phyloP scores from a whole-genome alignment of 768 basidiomycete genomes.

The Pulveroboletus ravenelii region DNA sequence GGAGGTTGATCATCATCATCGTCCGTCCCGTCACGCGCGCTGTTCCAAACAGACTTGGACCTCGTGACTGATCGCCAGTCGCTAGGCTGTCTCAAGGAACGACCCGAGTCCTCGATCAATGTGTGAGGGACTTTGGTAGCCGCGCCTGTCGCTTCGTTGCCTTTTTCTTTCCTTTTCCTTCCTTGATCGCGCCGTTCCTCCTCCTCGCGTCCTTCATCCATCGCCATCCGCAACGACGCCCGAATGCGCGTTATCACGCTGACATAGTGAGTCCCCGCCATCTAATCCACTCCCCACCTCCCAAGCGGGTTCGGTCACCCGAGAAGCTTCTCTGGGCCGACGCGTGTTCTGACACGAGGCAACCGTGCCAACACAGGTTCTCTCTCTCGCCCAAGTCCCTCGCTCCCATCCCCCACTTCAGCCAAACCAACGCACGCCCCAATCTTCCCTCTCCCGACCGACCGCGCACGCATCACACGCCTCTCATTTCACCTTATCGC shows the following conservation, averaged over 20 bases:
- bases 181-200: too few species aligned
- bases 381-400: conserved; percentile 5
- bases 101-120: too few species aligned
- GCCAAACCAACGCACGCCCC: conserved; percentile 10
- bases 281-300: too few species aligned
- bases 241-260: conserved; percentile 14
- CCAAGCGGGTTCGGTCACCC: conserved; percentile 1
- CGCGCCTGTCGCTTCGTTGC: too few species aligned
- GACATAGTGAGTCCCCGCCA: conserved; percentile 13
- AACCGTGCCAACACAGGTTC: conserved; percentile 36
- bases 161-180: too few species aligned
- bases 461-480: background rate
- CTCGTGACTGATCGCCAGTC: too few species aligned
- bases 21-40: too few species aligned
- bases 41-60: too few species aligned
- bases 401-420: conserved; percentile 17
- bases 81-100: too few species aligned
- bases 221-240: conserved; percentile 5
- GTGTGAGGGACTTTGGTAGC: too few species aligned
- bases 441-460: conserved; percentile 1
- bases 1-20: too few species aligned
- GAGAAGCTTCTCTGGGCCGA: conserved; percentile 26
- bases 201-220: background rate
- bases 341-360: conserved; percentile 59
- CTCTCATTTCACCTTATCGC: background rate